A percentile compares a stretch with the other conserved stretches of the same genome.
These are phyloP conservation scores for Calonectria multiphialidica DNA, from an alignment of 2,329 filamentous ascomycete genomes.

Conservation along the genomic window DNA sequence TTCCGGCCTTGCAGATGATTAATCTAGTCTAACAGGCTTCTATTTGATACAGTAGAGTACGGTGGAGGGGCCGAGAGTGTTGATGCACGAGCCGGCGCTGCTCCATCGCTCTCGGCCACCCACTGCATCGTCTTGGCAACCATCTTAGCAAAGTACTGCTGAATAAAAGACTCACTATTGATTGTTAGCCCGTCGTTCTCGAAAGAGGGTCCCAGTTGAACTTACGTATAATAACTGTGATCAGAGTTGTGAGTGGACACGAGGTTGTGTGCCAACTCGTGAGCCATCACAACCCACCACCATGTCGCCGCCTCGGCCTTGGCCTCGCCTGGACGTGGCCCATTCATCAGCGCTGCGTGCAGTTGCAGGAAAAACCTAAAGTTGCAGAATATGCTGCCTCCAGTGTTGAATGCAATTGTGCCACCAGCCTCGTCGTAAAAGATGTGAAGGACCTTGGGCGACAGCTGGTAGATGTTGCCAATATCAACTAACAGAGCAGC, in stretches of 20 bases:
- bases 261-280: conserved; percentile 96
- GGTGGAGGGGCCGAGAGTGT: conserved; percentile 22
- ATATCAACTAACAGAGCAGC: conserved; percentile 77
- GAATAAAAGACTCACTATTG: conserved; percentile 78
- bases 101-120: conserved; percentile 32
- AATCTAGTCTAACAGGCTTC: conserved; percentile 41
- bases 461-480: conserved; percentile 78
- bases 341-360: conserved; percentile 68
- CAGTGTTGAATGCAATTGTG: conserved; percentile 93
- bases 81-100: conserved; percentile 19
- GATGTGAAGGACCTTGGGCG: conserved; percentile 79
- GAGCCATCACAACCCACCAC: conserved; percentile 97
- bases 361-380: conserved; percentile 87
- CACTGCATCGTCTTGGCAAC: conserved; percentile 64
- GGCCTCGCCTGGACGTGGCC: conserved; percentile 52
- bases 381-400: conserved; percentile 93
- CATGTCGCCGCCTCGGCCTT: conserved; percentile 80
- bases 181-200: conserved; percentile 33
- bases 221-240: conserved; percentile 85
- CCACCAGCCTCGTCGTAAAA: conserved; percentile 85
- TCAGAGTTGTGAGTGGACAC: conserved; percentile 81
- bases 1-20: conserved; percentile 30
- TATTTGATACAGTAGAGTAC: conserved; percentile 15
- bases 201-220: conserved; percentile 18
- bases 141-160: conserved; percentile 81